phyloP scores from a whole-genome alignment of 371 early-diverging fungal genomes.

The Mucor racemosus region DNA sequence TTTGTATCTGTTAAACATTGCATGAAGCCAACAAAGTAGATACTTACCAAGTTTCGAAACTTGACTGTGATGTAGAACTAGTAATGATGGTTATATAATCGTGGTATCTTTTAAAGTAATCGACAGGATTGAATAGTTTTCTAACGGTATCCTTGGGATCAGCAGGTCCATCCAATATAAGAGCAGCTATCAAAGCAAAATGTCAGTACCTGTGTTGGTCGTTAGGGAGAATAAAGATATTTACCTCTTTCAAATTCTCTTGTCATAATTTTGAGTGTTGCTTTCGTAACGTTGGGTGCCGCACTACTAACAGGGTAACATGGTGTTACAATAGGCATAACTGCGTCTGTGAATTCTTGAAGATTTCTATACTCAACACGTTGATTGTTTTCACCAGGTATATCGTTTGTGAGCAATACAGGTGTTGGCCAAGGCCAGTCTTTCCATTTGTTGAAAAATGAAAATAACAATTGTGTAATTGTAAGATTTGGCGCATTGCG shows the following conservation, averaged over 20 bases:
- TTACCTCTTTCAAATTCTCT: constrained; percentile 46
- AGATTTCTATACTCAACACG: constrained; percentile 11
- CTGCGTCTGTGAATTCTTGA: constrained; percentile 31
- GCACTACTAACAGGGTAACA: constrained; percentile 43
- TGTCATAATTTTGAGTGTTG: constrained; percentile 31
- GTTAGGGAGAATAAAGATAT: too few relatives aligned
- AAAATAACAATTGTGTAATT: constrained; percentile 12
- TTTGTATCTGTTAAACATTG: background rate
- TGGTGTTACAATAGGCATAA: constrained; percentile 50
- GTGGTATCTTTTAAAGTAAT: constrained; percentile 29
- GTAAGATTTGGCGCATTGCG: constrained; percentile 1
- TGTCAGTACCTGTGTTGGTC: too few relatives aligned
- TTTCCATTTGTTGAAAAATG: constrained; percentile 40
- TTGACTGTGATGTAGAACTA: constrained; percentile 26
- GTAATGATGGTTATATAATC: constrained; percentile 36
- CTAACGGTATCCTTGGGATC: constrained; percentile 5
- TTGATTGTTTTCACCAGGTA: constrained; percentile 31
- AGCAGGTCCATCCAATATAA: background rate
- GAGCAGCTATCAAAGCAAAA: background rate
- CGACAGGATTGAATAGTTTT: constrained; percentile 36
- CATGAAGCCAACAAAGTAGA: background rate
- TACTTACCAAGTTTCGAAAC: constrained; percentile 47
- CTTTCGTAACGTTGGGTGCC: constrained; percentile 37
- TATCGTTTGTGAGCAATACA: constrained; percentile 31
- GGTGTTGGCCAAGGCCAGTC: constrained; percentile 49